Base-by-base conservation (phyloP, 2,329 filamentous ascomycete species). In the Cylindrodendrum hubeiense region DNA sequence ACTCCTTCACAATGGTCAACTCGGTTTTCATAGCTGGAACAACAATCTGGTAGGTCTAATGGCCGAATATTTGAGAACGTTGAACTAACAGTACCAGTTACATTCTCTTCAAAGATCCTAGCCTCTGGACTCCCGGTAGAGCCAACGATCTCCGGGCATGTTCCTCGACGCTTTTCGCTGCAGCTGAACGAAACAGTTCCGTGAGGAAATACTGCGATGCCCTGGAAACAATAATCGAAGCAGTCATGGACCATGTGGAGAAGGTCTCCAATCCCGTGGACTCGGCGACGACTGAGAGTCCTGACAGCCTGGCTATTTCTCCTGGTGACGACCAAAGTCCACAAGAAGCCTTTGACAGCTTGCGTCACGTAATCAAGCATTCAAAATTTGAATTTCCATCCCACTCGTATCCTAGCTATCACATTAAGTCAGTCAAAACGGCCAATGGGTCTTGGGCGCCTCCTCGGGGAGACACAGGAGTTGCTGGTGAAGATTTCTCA, bases 1-100 rank as follows among this genome's bases (percentile, higher is more conserved):
- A 56, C 28, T 56, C 60, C 5, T 63, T 63, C 8, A 63, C 60
- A 7, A 63, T 63, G 60, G 24, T 63, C 5, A 63, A 63, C n/a
- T 56, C 60, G 2, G 60, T 63, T 9, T 63, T 63, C 33, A 21
- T 56, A 13, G 34, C 60, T 15, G 60, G 60, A 4, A 33, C 56
- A 9, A 63, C 60, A 15, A 63, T 60, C 30, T 60, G 56, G 56
- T 60, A 60, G n/a, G 26, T 17, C 10, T 19, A 2, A 6, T 5
- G 13, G 3, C 13, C 6, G 4, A 4, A 22, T 1, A 6, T 17
- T 34, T 4, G 1, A 5, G 13, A 17, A 17, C n/a, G 26, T 2
- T 7, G 12, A 24, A 17, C 46, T 51, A 12, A 60, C 19, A 3
- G 3, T 10, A 5, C 17, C 10, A 63, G 60, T 26, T 56, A 63